phyloP scores from a whole-genome alignment of 2,329 filamentous ascomycete genomes.

The Triangularia setosa region DNA sequence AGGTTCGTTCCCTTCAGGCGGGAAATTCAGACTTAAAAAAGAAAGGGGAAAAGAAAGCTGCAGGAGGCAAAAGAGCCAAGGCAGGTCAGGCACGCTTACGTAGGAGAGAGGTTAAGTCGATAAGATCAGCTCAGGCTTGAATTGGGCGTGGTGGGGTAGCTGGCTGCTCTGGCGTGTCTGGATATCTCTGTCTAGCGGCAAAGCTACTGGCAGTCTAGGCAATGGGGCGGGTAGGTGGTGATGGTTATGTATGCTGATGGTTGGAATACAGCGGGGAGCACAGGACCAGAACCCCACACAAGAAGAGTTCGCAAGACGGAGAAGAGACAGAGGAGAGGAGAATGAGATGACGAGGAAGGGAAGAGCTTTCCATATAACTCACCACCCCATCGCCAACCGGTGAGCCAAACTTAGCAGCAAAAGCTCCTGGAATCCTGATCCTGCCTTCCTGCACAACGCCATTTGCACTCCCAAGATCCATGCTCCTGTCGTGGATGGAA shows the following conservation, averaged over 20 bases:
- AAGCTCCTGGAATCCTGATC: conserved; percentile 9
- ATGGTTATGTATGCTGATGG: neutral
- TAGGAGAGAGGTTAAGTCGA: conserved; percentile 1
- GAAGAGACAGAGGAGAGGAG: neutral
- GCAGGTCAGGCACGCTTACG: conserved; percentile 2
- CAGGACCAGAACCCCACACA: neutral
- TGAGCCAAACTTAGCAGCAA: conserved; percentile 13
- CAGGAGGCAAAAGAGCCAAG: conserved; percentile 2
- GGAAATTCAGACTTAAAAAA: neutral
- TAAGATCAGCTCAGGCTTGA: conserved; percentile 8
- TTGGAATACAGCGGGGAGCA: neutral
- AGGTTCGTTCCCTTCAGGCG: neutral
- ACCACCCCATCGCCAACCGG: neutral
- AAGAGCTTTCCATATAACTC: conserved; percentile 1
- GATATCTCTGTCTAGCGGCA: neutral
- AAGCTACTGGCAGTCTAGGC: conserved; percentile 5
- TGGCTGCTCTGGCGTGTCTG: neutral
- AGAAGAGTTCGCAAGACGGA: neutral
- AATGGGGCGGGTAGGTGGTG: neutral
- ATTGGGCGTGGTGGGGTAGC: conserved; percentile 2
- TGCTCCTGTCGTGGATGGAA: neutral
- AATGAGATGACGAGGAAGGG: neutral
- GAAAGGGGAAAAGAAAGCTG: neutral
- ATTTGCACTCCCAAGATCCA: neutral
- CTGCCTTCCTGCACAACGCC: neutral